A percentile compares a stretch with the other conserved stretches of the same genome.
phyloP scores from a whole-genome alignment of 2,329 filamentous ascomycete genomes.

The Fusarium setosum region DNA sequence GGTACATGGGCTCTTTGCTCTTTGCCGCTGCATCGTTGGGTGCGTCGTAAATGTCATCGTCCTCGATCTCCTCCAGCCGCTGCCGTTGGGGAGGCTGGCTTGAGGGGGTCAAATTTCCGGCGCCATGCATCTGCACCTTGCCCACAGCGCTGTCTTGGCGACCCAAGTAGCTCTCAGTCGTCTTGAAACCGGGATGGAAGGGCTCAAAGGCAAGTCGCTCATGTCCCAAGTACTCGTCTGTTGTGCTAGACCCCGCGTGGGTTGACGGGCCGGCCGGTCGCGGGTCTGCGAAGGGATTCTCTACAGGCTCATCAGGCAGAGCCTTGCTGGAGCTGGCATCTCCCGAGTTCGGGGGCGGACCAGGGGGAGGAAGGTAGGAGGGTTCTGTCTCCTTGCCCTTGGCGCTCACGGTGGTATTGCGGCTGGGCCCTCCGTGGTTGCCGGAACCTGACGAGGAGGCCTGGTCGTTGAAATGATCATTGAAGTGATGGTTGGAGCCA shows the following conservation, averaged over 20 bases:
- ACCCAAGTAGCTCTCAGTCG: constrained; percentile 40
- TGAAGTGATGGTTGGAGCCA: constrained; percentile 44
- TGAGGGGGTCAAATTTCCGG: constrained; percentile 35
- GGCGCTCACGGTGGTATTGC: constrained; percentile 37
- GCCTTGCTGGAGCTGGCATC: constrained; percentile 39
- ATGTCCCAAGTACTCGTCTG: constrained; percentile 31
- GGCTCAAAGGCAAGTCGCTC: constrained; percentile 49
- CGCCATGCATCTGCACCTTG: constrained; percentile 57
- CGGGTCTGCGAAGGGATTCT: constrained; percentile 50
- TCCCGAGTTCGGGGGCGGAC: constrained; percentile 40
- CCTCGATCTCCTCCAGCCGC: constrained; percentile 44
- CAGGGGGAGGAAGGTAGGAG: constrained; percentile 40
- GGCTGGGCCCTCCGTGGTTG: constrained; percentile 14
- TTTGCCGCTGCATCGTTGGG: constrained; percentile 46
- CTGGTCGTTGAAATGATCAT: constrained; percentile 21
- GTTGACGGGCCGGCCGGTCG: constrained; percentile 37
- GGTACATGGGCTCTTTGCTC: constrained; percentile 51
- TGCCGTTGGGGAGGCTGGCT: constrained; percentile 27
- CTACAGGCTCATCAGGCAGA: constrained; percentile 29
- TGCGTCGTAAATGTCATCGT: constrained; percentile 54
- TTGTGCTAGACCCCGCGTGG: constrained; percentile 20
- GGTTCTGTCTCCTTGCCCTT: constrained; percentile 52
- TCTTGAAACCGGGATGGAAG: constrained; percentile 52
- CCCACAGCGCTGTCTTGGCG: constrained; percentile 55
- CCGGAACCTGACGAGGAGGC: constrained; percentile 28